phyloP scores from a whole-genome alignment of 352 stramenopile species.

The Globisporangium sylvaticum region DNA sequence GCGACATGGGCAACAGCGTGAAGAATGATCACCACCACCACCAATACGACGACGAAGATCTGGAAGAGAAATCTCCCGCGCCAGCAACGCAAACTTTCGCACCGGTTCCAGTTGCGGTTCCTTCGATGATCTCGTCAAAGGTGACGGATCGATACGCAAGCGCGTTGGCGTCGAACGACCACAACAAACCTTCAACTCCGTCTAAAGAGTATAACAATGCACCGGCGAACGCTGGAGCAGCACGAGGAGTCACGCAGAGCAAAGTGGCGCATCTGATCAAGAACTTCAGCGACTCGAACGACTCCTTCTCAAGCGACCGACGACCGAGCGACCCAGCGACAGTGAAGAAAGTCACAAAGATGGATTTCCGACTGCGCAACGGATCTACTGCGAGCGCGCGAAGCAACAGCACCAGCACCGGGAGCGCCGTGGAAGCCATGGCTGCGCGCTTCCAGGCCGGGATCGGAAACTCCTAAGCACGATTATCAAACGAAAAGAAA shows the following conservation, averaged over 20 bases:
- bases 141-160: constrained; percentile 49
- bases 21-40: constrained; percentile 12
- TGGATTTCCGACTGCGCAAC: constrained; percentile 41
- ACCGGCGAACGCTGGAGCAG: not conserved
- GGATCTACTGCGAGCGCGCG: constrained; percentile 25
- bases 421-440: constrained; percentile 19
- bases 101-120: constrained; percentile 4
- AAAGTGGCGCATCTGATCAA: constrained; percentile 71
- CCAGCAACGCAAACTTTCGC: constrained; percentile 6
- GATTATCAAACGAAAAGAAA: not conserved
- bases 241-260: constrained; percentile 21
- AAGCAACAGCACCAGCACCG: constrained; percentile 6
- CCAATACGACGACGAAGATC: constrained; percentile 10
- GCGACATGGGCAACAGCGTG: constrained; percentile 9
- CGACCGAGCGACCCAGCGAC: constrained; percentile 18
- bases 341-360: constrained; percentile 30
- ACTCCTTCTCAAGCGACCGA: constrained; percentile 7
- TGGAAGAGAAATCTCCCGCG: constrained; percentile 22
- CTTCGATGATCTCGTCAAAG: constrained; percentile 16
- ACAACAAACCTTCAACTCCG: not conserved
- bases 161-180: constrained; percentile 24
- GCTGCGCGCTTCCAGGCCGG: constrained; percentile 16
- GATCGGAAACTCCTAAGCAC: not conserved
- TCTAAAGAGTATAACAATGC: constrained; percentile 15
- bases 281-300: constrained; percentile 43